These are phyloP conservation scores for Mrakia hoshinonis DNA, from an alignment of 768 basidiomycete species.

Conservation along the genomic window DNA sequence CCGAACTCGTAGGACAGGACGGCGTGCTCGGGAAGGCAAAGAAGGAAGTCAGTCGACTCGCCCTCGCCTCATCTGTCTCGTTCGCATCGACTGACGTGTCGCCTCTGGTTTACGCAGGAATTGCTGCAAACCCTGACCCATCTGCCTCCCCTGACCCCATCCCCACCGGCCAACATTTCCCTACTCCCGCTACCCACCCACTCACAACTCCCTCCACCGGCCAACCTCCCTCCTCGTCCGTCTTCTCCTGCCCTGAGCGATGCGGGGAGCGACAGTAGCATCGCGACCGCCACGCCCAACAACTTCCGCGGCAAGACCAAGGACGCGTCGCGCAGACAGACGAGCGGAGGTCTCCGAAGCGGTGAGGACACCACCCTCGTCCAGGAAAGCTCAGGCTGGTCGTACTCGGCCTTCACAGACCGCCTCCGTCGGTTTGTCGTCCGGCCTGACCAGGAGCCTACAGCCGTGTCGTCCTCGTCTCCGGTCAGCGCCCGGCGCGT, in stretches of 20 bases:
- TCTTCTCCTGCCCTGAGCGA: constrained; percentile 1
- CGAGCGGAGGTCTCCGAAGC: background rate
- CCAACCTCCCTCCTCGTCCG: background rate
- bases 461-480: background rate
- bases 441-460: background rate
- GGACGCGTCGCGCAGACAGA: background rate
- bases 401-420: constrained; percentile 2
- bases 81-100: background rate
- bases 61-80: too few relatives aligned
- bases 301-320: background rate
- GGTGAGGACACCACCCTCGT: background rate
- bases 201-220: background rate
- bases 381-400: background rate
- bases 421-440: background rate
- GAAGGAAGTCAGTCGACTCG: background rate
- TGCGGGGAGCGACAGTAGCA: constrained; percentile 8
- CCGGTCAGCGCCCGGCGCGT: background rate
- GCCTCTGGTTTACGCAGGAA: background rate
- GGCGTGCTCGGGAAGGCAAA: constrained; percentile 5
- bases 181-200: constrained; percentile 1
- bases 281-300: constrained; percentile 14
- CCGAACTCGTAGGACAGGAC: background rate
- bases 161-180: background rate
- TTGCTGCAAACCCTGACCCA: constrained; percentile 12
- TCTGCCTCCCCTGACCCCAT: constrained; percentile 12